phyloP scores from a whole-genome alignment of 257 asterid species.

The Cordia subcordata region DNA sequence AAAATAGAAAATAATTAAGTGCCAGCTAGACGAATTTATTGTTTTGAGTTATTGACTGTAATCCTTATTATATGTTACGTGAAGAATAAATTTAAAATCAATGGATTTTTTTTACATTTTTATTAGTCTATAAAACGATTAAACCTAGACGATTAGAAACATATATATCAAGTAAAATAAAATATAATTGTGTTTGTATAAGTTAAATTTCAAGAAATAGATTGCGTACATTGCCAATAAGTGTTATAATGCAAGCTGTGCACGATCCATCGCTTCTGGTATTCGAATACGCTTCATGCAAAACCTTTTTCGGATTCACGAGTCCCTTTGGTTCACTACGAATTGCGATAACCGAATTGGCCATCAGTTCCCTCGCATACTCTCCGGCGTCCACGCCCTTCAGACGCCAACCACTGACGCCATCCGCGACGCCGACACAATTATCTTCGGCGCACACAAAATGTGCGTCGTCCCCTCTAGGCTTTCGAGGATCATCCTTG shows the following conservation, averaged over 20 bases:
- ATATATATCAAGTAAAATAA: too few species aligned
- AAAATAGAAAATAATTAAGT: too few species aligned
- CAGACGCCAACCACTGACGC: conserved; percentile 31
- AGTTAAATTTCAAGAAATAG: not conserved
- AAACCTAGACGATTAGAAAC: too few species aligned
- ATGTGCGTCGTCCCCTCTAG: conserved; percentile 34
- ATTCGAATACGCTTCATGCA: conserved; percentile 15
- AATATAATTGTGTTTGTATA: too few species aligned
- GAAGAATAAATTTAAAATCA: too few species aligned
- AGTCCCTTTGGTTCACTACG: not conserved
- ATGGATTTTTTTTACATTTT: too few species aligned
- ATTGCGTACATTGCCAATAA: not conserved
- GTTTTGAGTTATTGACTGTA: too few species aligned
- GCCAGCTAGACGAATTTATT: too few species aligned
- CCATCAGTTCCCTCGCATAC: conserved; percentile 32
- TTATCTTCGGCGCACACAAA: conserved; percentile 15
- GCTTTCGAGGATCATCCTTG: conserved; percentile 4
- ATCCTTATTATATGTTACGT: too few species aligned
- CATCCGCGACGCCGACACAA: conserved; percentile 40
- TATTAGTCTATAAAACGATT: too few species aligned
- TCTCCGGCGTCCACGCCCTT: conserved; percentile 32
- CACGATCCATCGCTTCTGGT: conserved; percentile 20
- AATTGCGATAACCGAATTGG: not conserved
- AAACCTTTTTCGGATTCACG: conserved; percentile 15
- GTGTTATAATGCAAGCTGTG: conserved; percentile 37